These are phyloP conservation scores for Ustilago esculenta DNA, from an alignment of 1,284 basidiomycete genomes.

Conservation along the genomic window DNA sequence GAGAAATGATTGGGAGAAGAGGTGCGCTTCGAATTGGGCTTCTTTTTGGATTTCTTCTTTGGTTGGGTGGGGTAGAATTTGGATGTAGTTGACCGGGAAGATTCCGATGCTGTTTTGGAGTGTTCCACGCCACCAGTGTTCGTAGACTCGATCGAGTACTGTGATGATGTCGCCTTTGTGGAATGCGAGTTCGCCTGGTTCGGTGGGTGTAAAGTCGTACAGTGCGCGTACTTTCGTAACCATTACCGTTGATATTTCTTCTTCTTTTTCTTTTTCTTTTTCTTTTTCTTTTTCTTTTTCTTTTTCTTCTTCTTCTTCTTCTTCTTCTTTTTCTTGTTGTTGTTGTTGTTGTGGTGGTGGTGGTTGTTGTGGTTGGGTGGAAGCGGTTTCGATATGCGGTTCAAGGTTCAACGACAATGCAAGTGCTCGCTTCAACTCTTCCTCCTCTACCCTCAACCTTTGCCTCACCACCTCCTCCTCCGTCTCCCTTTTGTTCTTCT, in stretches of 20 bases:
- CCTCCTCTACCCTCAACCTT: constrained; percentile 61
- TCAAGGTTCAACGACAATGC: no score
- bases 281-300: constrained; percentile 2
- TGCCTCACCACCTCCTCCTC: constrained; percentile 55
- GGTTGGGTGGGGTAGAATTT: constrained; percentile 87
- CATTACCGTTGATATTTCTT: constrained; percentile 51
- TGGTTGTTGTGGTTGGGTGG: constrained; percentile 2
- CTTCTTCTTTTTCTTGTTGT: constrained; percentile 46
- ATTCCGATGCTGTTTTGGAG: constrained; percentile 91
- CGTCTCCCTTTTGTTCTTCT: constrained; percentile 22
- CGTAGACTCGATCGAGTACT: constrained; percentile 92
- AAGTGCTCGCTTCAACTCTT: constrained; percentile 63
- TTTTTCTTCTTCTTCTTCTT: background rate
- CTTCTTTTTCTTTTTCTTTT: no score
- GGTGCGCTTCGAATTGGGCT: constrained; percentile 85
- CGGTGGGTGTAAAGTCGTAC: constrained; percentile 87
- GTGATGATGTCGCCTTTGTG: constrained; percentile 94
- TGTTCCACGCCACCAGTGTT: constrained; percentile 99
- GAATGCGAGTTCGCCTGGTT: constrained; percentile 90
- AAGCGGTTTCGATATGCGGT: constrained; percentile 43
- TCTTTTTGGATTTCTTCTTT: constrained; percentile 81
- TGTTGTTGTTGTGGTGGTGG: constrained; percentile 68
- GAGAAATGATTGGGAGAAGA: constrained; percentile 83
- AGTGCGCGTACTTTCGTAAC: constrained; percentile 78
- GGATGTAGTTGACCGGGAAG: constrained; percentile 97